phyloP scores from a whole-genome alignment of 108 stramenopile species.

The Nitzschia sp. region DNA sequence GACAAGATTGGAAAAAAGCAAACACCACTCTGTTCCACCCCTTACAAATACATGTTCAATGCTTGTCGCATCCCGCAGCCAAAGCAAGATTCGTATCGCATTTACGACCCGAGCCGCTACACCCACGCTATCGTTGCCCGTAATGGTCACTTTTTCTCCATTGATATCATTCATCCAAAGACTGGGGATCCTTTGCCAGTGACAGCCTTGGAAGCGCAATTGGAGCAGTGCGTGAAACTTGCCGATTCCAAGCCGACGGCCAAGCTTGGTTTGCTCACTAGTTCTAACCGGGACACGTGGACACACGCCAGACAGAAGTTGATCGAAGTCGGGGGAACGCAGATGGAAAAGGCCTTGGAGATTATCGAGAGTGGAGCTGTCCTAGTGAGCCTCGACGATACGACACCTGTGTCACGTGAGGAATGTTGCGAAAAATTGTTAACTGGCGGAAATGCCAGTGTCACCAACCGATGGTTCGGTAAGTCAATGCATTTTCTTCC shows the following conservation, averaged over 20 bases:
- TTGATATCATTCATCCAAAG: slow-evolving; percentile 39
- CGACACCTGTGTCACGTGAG: slow-evolving; percentile 56
- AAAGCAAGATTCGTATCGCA: slow-evolving; percentile 73
- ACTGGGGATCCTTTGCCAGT: slow-evolving; percentile 41
- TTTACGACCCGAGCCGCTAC: slow-evolving; percentile 74
- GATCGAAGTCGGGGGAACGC: slow-evolving; percentile 56
- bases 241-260: slow-evolving; percentile 24
- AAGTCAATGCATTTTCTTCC: slow-evolving; percentile 92
- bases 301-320: slow-evolving; percentile 67
- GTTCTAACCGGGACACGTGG: slow-evolving; percentile 70
- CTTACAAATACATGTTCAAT: slow-evolving; percentile 94
- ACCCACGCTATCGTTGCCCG: slow-evolving; percentile 75
- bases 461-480: slow-evolving; percentile 87
- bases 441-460: slow-evolving; percentile 49
- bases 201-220: slow-evolving; percentile 36
- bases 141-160: slow-evolving; percentile 66
- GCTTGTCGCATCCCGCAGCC: slow-evolving; percentile 78
- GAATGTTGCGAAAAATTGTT: slow-evolving; percentile 58
- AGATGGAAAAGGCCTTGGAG: slow-evolving; percentile 67
- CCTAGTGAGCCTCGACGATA: slow-evolving; percentile 76
- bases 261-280: slow-evolving; percentile 63
- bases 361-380: slow-evolving; percentile 77
- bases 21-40: slow-evolving; percentile 72
- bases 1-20: slow-evolving; percentile 67
- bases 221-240: slow-evolving; percentile 47